Evolutionary conservation across 805 yeast genomes (phyloP).

Genomic region (Metschnikowia lunata): DNA sequence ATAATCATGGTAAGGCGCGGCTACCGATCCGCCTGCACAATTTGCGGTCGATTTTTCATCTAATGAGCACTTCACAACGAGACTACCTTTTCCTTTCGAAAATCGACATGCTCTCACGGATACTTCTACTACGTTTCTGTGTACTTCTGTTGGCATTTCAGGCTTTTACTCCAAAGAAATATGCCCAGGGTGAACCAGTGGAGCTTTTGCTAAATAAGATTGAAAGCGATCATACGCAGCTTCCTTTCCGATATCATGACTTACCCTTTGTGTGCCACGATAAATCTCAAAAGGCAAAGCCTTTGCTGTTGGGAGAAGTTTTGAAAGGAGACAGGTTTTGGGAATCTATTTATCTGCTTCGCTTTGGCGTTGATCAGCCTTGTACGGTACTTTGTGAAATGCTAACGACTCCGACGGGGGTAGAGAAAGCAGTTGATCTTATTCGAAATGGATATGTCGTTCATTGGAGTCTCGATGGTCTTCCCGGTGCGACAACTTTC

Average conservation of each 20-base stretch:
- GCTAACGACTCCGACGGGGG: constrained; percentile 46
- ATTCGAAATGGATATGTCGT: constrained; percentile 69
- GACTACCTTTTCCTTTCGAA: no score
- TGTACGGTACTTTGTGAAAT: constrained; percentile 70
- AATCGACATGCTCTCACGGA: background rate
- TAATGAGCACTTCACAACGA: no score
- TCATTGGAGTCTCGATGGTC: constrained; percentile 78
- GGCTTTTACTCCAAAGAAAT: constrained; percentile 35
- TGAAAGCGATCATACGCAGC: constrained; percentile 70
- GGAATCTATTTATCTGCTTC: constrained; percentile 65
- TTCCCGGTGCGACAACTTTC: constrained; percentile 87
- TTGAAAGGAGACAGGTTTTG: constrained; percentile 77
- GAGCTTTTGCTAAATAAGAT: constrained; percentile 72
- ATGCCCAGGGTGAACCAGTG: constrained; percentile 52
- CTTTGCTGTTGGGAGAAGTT: constrained; percentile 71
- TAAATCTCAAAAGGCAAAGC: constrained; percentile 41
- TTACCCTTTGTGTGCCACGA: constrained; percentile 80
- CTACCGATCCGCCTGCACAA: no score
- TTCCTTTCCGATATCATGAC: constrained; percentile 73
- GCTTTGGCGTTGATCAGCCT: constrained; percentile 58
- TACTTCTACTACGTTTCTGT: background rate
- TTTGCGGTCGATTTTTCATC: no score
- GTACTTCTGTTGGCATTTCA: constrained; percentile 10
- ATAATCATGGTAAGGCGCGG: no score
- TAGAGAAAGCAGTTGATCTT: constrained; percentile 54